phyloP scores from a whole-genome alignment of 2,329 filamentous ascomycete species.

The Pseudogymnoascus sp. region DNA sequence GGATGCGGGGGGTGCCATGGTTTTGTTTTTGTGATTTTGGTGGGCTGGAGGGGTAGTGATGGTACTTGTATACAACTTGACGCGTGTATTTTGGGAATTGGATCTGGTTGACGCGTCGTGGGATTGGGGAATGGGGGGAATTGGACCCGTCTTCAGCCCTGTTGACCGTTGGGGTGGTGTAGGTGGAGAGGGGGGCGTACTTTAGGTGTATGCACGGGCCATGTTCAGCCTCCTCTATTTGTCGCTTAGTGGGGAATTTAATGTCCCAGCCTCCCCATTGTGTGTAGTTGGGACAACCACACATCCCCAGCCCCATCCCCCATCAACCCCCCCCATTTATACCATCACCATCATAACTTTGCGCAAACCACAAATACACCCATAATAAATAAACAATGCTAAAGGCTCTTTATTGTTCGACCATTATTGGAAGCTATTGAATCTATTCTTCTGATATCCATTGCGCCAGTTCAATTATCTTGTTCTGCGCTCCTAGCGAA shows the following conservation, averaged over 20 bases:
- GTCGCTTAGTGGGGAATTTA: constrained; percentile 1
- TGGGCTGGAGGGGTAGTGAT: neutral
- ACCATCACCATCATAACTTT: neutral
- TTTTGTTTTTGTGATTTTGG: neutral
- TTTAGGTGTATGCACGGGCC: neutral
- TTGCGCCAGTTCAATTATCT: neutral
- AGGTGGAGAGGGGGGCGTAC: neutral
- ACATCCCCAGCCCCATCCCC: neutral
- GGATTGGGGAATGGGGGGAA: too few relatives aligned
- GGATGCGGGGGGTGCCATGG: constrained; percentile 26
- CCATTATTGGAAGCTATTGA: neutral
- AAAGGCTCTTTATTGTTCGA: neutral
- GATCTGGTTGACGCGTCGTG: neutral
- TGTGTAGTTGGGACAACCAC: neutral
- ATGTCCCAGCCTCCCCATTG: neutral
- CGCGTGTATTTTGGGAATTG: neutral
- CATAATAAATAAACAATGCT: neutral
- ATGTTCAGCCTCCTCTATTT: neutral
- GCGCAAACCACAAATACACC: neutral
- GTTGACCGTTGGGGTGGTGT: neutral
- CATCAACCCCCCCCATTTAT: neutral
- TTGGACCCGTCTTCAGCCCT: neutral
- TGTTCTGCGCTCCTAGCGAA: neutral
- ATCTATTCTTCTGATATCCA: constrained; percentile 1
- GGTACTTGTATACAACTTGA: neutral